Base-by-base conservation (phyloP, 345 rosid genomes). In the Psidium friedrichsthalianum region DNA sequence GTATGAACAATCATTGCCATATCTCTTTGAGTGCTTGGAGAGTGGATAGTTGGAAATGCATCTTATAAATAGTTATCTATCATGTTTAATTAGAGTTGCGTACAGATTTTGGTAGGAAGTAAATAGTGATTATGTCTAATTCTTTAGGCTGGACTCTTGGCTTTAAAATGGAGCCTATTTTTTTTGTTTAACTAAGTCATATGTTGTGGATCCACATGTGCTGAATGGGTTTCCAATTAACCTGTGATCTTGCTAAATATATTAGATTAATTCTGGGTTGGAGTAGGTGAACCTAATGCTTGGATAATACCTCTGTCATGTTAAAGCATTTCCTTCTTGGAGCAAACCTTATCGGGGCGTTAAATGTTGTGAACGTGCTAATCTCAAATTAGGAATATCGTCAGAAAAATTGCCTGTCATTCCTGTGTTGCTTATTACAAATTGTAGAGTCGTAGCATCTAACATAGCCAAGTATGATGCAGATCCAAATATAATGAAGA, bases 401-500 rank as follows among this genome's bases (percentile, higher is more conserved):
- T 69, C 25, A 9, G 47, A 69, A 32, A 69, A 36, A 32, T 32
- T 69, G 6, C 25, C 47, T 36, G 47, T 69, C 36, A 69, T 69
- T 42, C 32, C 47, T 32, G 18, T 69, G 78, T 69, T 69, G 47
- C 11, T 69, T 2, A 5, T 69, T 69, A 32, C 47, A 69, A 78
- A 64, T 82, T 74, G 74, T 56, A 22, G 74, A 42, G 61, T 83
- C 21, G 9, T 56, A 13, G 74, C 20, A 42, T 57, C 44, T 83
- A 3, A 32, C 58, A n/a, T 83, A 57, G 52, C 36, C 3, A 1
- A 55, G 22, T 21, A 11, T 83, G 29, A 29, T 83, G 51, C 93
- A 94, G 96, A 93, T 93, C 99, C 99, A 52, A 90, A 92, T 82
- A 94, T 98, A 90, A 98, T 98, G 99, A 94, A 94, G 89, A 95